Conservation (phyloP, 129 eudicot genomes). For the Rutidosis leptorrhynchoides region DNA sequence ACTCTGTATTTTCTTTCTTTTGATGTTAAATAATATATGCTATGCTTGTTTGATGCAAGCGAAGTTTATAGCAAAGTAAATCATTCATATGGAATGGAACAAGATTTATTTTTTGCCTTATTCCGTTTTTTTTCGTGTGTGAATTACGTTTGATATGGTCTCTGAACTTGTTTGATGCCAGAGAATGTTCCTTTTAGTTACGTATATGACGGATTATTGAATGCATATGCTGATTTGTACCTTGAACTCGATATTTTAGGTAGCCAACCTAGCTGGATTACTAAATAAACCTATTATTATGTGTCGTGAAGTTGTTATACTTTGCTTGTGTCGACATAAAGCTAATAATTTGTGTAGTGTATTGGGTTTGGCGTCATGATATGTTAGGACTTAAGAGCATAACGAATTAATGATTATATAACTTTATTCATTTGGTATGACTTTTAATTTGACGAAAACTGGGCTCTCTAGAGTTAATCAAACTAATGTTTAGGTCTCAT, state of each 20-base stretch:
- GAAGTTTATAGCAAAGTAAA: slow-evolving; percentile 30
- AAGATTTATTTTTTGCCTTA: background rate
- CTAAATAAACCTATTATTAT: background rate
- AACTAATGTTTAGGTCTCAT: no score
- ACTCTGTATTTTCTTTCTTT: slow-evolving; percentile 7
- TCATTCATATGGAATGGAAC: slow-evolving; percentile 17
- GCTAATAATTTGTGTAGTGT: slow-evolving; percentile 3
- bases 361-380: background rate
- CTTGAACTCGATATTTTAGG: background rate
- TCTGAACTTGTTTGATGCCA: background rate
- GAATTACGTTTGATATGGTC: slow-evolving; percentile 2
- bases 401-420: background rate
- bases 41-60: slow-evolving; percentile 41
- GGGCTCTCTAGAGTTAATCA: no score
- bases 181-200: background rate
- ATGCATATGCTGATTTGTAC: background rate
- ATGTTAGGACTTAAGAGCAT: background rate
- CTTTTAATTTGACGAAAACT: no score
- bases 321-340: background rate
- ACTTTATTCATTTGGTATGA: background rate
- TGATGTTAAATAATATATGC: slow-evolving; percentile 34
- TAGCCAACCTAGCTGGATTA: background rate
- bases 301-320: background rate
- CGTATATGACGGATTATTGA: background rate
- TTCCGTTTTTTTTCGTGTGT: slow-evolving; percentile 8